Conservation (phyloP, 2,329 filamentous ascomycete genomes). For the Sporothrix pallida region DNA sequence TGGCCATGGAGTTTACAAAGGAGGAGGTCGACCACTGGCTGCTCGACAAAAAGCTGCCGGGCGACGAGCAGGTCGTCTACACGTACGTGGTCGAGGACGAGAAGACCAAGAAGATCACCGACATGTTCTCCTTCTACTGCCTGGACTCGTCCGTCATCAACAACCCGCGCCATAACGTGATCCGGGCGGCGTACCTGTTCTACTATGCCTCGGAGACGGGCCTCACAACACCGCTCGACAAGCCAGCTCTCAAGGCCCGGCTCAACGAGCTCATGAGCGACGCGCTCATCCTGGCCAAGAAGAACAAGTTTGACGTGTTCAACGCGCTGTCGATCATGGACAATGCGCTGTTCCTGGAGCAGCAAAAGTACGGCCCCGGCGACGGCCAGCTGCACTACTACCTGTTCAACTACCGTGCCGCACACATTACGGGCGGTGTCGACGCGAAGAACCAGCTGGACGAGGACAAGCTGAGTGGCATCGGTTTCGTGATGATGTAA, state of each 20-base stretch:
- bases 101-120: constrained; percentile 77
- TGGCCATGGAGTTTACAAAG: constrained; percentile 79
- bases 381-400: constrained; percentile 97
- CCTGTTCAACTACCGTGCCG: constrained; percentile 93
- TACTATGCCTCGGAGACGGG: constrained; percentile 91
- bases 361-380: constrained; percentile 92
- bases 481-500: constrained; percentile 79
- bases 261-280: constrained; percentile 83
- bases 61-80: constrained; percentile 85
- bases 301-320: constrained; percentile 88
- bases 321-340: constrained; percentile 94
- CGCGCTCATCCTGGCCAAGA: constrained; percentile 85
- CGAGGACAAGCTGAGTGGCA: constrained; percentile 77
- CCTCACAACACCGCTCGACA: constrained; percentile 63
- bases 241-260: constrained; percentile 71
- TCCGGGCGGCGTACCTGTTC: constrained; percentile 93
- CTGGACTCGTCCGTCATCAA: constrained; percentile 92
- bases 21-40: constrained; percentile 91
- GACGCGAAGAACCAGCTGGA: constrained; percentile 80
- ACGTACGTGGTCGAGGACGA: constrained; percentile 83
- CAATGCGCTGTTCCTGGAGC: constrained; percentile 88
- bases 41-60: constrained; percentile 68
- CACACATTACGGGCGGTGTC: constrained; percentile 83
- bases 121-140: constrained; percentile 97
- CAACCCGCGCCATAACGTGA: constrained; percentile 74